A percentile compares a stretch with the other conserved stretches of the same genome.
Evolutionary conservation across 2,329 filamentous ascomycete genomes (phyloP).

Genomic region (Pseudocercospora pini-densiflorae): DNA sequence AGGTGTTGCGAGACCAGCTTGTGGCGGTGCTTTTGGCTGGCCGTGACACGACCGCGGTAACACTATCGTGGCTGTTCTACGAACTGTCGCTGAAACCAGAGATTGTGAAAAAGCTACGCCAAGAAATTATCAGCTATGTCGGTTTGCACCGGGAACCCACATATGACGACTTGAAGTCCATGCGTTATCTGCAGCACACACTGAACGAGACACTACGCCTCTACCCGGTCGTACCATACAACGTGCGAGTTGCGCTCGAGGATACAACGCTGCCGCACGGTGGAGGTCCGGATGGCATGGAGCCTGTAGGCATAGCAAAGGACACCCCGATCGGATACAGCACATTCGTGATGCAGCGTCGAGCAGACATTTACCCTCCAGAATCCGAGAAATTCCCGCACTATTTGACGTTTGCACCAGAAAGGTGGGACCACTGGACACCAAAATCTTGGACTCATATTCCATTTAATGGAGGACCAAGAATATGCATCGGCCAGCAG

Average conservation of each 20-base stretch:
- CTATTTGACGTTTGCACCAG: conserved; percentile 50
- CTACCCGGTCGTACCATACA: conserved; percentile 57
- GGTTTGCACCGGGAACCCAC: conserved; percentile 65
- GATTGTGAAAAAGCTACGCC: conserved; percentile 69
- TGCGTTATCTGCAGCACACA: conserved; percentile 73
- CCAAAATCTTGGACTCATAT: conserved; percentile 56
- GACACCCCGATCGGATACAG: conserved; percentile 54
- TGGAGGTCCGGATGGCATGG: conserved; percentile 50
- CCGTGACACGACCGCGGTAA: conserved; percentile 83
- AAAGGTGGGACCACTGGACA: conserved; percentile 56
- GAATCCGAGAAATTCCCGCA: conserved; percentile 44
- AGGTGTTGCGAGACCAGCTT: conserved; percentile 81
- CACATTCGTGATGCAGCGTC: conserved; percentile 55
- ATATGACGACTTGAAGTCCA: conserved; percentile 81
- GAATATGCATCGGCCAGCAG: conserved; percentile 58
- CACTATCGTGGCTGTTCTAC: conserved; percentile 81
- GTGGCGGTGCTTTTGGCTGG: conserved; percentile 82
- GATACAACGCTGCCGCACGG: conserved; percentile 56
- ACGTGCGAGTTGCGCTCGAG: conserved; percentile 51
- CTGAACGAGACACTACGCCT: conserved; percentile 52
- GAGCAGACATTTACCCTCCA: conserved; percentile 54
- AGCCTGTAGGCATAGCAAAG: conserved; percentile 49
- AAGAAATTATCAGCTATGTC: conserved; percentile 71
- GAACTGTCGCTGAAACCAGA: conserved; percentile 75
- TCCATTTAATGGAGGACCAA: conserved; percentile 54